Conservation (phyloP, 73 alveolate species). For the Paramecium bursaria region DNA sequence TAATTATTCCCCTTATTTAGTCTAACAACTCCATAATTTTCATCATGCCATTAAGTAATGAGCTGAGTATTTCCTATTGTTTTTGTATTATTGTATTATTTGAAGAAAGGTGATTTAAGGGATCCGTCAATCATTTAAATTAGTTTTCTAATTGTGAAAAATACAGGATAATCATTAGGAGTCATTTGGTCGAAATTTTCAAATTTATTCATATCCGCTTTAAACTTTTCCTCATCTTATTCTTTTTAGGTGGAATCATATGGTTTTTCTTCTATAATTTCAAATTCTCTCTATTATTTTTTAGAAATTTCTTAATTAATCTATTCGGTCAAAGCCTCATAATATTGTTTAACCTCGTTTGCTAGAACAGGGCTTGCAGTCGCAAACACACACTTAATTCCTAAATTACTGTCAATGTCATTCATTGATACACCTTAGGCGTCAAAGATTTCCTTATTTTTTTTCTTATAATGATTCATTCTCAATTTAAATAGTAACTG, state of each 20-base stretch:
- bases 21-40: constrained; percentile 78
- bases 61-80: constrained; percentile 74
- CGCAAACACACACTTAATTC: constrained; percentile 77
- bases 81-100: constrained; percentile 75
- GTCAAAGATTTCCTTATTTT: constrained; percentile 44
- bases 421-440: constrained; percentile 2
- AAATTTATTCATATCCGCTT: constrained; percentile 70
- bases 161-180: constrained; percentile 83
- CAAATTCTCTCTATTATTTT: constrained; percentile 48
- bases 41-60: constrained; percentile 85
- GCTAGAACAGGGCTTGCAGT: constrained; percentile 93
- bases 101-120: constrained; percentile 81
- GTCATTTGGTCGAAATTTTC: constrained; percentile 73
- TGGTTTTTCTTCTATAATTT: background rate
- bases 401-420: constrained; percentile 70
- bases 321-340: constrained; percentile 69
- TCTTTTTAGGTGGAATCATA: background rate
- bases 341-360: constrained; percentile 85
- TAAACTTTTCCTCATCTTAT: constrained; percentile 76
- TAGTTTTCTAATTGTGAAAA: constrained; percentile 80
- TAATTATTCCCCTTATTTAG: constrained; percentile 79
- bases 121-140: constrained; percentile 86
- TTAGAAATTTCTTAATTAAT: constrained; percentile 74
- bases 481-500: constrained; percentile 76
- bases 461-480: constrained; percentile 12